Base-by-base conservation (phyloP, 441 rosid species). In the Oxalis stricta region DNA sequence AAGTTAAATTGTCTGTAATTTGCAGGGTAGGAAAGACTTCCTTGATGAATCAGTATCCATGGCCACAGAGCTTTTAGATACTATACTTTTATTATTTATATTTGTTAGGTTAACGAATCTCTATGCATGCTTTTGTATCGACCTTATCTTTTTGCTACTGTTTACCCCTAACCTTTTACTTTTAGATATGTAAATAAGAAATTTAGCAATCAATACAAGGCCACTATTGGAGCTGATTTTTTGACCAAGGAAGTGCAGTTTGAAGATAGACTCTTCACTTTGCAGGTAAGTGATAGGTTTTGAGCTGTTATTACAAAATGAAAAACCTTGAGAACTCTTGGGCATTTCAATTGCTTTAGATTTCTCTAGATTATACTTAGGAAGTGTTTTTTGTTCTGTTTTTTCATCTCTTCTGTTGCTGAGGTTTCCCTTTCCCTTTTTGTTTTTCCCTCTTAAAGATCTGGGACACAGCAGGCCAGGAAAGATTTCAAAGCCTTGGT, bases 401-500 rank as follows among this genome's bases (percentile, higher is more conserved):
- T n/a, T n/a, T n/a, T n/a, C n/a, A n/a, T n/a, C n/a, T 7, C 35
- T 34, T 15, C 5, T 6, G 10, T 11, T 26, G 31, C 31, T 26
- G 31, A 11, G 31, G 31, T 26, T 31, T 23, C 3, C 28, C 0
- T 29, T 19, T 21, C 23, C n/a, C n/a, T n/a, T 43, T 56, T 0
- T 44, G 26, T 44, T 53, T 33, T 58, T n/a, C n/a, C n/a, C n/a
- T n/a, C n/a, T n/a, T 40, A 18, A 51, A 80, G 91, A 81, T 81
- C 51, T 81, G 91, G 91, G 91, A 81, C 59, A 81, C 91, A 21
- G 91, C 91, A 50, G 91, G 91, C 28, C 91, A 81, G 60, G 91
- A 81, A 52, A 72, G 91, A 66, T 81, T 81, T 64, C 91, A 81
- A 59, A 81, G 91, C 58, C 70, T 81, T 38, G 91, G 91, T 35